Base-by-base conservation (phyloP, 2,329 filamentous ascomycete genomes). In the Cercospora canescens region DNA sequence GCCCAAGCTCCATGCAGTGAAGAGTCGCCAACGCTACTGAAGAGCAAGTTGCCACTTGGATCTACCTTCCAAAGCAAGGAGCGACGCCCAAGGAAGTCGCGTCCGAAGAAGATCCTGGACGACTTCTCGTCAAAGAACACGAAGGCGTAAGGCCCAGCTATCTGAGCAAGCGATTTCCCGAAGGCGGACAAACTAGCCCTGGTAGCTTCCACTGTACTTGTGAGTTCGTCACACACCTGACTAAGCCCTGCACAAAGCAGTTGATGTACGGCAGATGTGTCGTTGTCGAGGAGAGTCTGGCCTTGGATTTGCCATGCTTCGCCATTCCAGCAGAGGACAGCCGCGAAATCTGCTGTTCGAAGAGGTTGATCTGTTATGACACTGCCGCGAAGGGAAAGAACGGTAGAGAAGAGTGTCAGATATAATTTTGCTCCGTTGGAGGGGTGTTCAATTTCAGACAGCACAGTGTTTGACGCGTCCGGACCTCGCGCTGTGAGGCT, bases 281-380 rank as follows among this genome's bases (percentile, higher is more conserved):
- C 95, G 75, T 97, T 97, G 64, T 88, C 91, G 45, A 74, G 65
- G n/a, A 97, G 82, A 1, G 77, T 73, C 9, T 84, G 72, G 35
- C 84, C 84, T 8, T 79, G 80, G 58, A 96, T 84, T 64, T 86
- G 89, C 95, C 95, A 99, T 1, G 93, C 94, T 77, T 99, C 95
- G 50, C 95, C 95, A 75, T 99, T 99, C 95, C 95, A 99, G 84
- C 94, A 97, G 2, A 99, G 83, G 0, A 92, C 82, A 1, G 90
- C 92, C 4, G 84, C 83, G 0, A 84, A 85, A 0, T 72, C 69
- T 2, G 75, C 39, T 70, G 90, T 86, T 48, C 85, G 78, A 4
- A 96, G 85, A 1, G 95, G 95, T 77, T 98, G 95, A 35, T 80
- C 76, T 6, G 89, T 87, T 58, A 95, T 76, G 68, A 87, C 82